Percentiles rank a stretch among this genome's conserved stretches.
Conservation (phyloP, 2,329 filamentous ascomycete genomes). For the Exophiala spinifera region DNA sequence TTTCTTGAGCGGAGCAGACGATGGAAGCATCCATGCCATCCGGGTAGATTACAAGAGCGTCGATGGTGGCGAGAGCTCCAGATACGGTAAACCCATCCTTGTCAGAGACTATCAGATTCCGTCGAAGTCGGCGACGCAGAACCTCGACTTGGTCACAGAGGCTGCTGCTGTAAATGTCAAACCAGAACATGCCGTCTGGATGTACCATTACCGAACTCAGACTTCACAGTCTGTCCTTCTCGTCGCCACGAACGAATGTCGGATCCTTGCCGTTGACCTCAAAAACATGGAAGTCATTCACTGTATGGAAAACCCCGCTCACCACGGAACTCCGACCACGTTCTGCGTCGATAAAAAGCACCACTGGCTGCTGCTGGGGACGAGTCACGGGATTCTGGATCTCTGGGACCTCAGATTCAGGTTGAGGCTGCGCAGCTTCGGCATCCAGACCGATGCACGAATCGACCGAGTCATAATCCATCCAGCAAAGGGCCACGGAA, state of each 20-base stretch:
- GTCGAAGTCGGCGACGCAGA: conserved; percentile 53
- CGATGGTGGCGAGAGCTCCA: conserved; percentile 56
- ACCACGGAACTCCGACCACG: conserved; percentile 86
- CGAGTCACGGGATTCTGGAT: conserved; percentile 86
- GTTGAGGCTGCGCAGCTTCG: conserved; percentile 83
- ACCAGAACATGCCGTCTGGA: conserved; percentile 77
- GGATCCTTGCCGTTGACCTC: conserved; percentile 79
- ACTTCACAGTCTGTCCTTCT: conserved; percentile 72
- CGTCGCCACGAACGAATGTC: conserved; percentile 80
- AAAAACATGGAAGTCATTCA: conserved; percentile 81
- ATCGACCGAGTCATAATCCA: conserved; percentile 64
- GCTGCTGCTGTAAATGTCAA: conserved; percentile 37
- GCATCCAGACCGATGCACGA: conserved; percentile 75
- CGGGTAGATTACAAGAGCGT: conserved; percentile 67
- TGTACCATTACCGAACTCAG: conserved; percentile 85
- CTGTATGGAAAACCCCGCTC: conserved; percentile 77
- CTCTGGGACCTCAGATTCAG: conserved; percentile 97
- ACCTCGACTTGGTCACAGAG: conserved; percentile 84
- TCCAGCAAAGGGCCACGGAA: conserved; percentile 71
- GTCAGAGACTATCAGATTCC: conserved; percentile 79
- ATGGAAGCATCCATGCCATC: conserved; percentile 86
- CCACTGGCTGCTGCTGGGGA: conserved; percentile 89
- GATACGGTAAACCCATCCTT: conserved; percentile 74
- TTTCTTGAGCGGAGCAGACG: conserved; percentile 84
- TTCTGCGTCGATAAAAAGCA: conserved; percentile 83